phyloP scores from a whole-genome alignment of 2,329 filamentous ascomycete genomes.

The Thielaviopsis cerberus region DNA sequence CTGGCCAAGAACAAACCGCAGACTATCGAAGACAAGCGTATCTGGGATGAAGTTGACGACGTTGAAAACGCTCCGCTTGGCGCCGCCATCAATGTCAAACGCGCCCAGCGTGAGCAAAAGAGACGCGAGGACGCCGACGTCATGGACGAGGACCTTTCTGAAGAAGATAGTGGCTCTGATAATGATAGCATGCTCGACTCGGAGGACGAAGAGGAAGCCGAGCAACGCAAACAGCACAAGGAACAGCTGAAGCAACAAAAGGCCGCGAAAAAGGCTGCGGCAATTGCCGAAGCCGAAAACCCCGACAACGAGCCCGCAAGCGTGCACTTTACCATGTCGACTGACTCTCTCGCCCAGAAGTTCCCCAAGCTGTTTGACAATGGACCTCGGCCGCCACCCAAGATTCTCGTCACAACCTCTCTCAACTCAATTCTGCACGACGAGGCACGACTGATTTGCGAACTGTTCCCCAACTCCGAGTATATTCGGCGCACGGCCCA shows the following conservation, averaged over 20 bases:
- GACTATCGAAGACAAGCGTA: constrained; percentile 72
- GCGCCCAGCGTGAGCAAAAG: constrained; percentile 35
- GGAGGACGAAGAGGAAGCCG: constrained; percentile 30
- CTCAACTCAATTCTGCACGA: constrained; percentile 76
- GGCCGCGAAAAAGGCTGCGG: constrained; percentile 15
- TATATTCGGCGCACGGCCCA: constrained; percentile 79
- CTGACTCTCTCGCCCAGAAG: constrained; percentile 33
- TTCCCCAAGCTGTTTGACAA: constrained; percentile 45
- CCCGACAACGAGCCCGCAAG: constrained; percentile 27
- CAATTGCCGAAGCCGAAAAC: constrained; percentile 40
- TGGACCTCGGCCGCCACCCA: constrained; percentile 44
- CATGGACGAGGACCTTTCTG: constrained; percentile 32
- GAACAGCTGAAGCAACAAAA: constrained; percentile 16
- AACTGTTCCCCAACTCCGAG: constrained; percentile 67
- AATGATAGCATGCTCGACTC: constrained; percentile 70
- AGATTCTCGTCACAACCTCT: constrained; percentile 80
- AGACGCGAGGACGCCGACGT: constrained; percentile 31
- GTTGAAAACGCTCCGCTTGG: constrained; percentile 31
- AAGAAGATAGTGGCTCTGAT: constrained; percentile 30
- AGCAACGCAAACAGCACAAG: constrained; percentile 26
- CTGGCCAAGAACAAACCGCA: constrained; percentile 59
- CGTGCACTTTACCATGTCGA: constrained; percentile 11
- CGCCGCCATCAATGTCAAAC: constrained; percentile 37
- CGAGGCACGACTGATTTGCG: constrained; percentile 59
- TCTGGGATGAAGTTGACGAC: constrained; percentile 64